phyloP scores from a whole-genome alignment of 2,329 filamentous ascomycete species.

The Colletotrichum sidae region DNA sequence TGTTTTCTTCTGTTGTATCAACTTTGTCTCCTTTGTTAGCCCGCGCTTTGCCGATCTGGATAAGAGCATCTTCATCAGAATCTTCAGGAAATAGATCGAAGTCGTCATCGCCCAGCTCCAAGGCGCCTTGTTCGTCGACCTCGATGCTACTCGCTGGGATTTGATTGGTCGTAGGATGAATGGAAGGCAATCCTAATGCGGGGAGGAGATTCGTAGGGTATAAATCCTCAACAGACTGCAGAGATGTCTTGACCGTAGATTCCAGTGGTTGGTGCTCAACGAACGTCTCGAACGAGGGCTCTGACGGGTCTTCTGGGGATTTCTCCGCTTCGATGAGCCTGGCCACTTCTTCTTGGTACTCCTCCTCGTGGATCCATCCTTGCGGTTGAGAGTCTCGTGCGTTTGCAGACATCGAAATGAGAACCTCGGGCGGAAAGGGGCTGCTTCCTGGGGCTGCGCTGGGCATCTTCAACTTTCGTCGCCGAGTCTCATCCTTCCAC shows the following conservation, averaged over 20 bases:
- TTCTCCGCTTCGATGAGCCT: constrained; percentile 75
- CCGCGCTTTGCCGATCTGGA: constrained; percentile 41
- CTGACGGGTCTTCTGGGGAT: constrained; percentile 54
- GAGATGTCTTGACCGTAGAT: constrained; percentile 75
- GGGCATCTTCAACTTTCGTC: constrained; percentile 79
- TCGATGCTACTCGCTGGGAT: constrained; percentile 61
- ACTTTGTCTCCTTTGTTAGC: not conserved
- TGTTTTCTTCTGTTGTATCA: not conserved
- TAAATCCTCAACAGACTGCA: constrained; percentile 89
- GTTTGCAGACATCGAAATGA: constrained; percentile 92
- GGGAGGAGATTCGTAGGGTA: constrained; percentile 75
- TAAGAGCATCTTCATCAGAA: constrained; percentile 63
- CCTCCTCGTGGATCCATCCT: constrained; percentile 94
- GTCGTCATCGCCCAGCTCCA: constrained; percentile 58
- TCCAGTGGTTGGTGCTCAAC: constrained; percentile 65
- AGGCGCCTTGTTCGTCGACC: constrained; percentile 73
- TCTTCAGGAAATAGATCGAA: constrained; percentile 62
- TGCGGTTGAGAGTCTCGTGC: constrained; percentile 76
- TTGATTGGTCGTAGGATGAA: constrained; percentile 43
- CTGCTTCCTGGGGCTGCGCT: constrained; percentile 73
- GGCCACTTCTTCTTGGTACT: constrained; percentile 75
- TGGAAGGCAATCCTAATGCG: constrained; percentile 55
- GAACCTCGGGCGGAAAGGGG: constrained; percentile 82
- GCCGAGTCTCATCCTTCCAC: constrained; percentile 89
- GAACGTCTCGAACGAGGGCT: constrained; percentile 74